These are phyloP conservation scores for Salvia miltiorrhiza DNA, from an alignment of 257 asterid species.

Conservation along the genomic window DNA sequence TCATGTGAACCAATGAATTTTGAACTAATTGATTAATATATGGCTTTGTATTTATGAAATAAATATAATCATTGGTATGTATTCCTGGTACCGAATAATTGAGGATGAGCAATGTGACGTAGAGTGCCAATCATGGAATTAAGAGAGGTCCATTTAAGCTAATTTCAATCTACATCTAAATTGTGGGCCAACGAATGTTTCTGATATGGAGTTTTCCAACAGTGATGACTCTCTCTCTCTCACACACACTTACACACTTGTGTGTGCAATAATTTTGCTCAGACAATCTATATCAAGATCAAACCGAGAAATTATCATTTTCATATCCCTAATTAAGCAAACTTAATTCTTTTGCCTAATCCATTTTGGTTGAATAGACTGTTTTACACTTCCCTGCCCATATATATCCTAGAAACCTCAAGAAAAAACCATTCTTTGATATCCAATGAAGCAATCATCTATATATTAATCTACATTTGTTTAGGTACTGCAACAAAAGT, in stretches of 20 bases:
- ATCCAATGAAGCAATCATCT: no score
- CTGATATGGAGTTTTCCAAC: not conserved
- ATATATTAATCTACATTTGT: no score
- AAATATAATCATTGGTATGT: not conserved
- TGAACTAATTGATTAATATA: not conserved
- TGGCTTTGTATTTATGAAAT: not conserved
- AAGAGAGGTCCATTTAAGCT: conserved; percentile 5
- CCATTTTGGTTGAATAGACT: not conserved
- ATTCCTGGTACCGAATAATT: conserved; percentile 13
- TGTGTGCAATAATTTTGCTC: not conserved
- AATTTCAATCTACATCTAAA: not conserved
- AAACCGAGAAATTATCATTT: not conserved
- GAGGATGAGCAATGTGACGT: conserved; percentile 16
- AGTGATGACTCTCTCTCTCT: not conserved
- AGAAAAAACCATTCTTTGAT: not conserved
- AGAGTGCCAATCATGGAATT: conserved; percentile 7
- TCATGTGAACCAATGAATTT: not conserved
- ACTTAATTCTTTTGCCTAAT: conserved; percentile 6
- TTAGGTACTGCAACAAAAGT: no score
- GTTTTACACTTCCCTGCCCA: not conserved
- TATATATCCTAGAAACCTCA: not conserved
- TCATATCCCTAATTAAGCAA: not conserved
- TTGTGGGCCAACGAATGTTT: not conserved
- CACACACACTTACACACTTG: no score
- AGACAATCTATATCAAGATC: not conserved